Base-by-base conservation (phyloP, 441 rosid species). In the Breynia disticha region DNA sequence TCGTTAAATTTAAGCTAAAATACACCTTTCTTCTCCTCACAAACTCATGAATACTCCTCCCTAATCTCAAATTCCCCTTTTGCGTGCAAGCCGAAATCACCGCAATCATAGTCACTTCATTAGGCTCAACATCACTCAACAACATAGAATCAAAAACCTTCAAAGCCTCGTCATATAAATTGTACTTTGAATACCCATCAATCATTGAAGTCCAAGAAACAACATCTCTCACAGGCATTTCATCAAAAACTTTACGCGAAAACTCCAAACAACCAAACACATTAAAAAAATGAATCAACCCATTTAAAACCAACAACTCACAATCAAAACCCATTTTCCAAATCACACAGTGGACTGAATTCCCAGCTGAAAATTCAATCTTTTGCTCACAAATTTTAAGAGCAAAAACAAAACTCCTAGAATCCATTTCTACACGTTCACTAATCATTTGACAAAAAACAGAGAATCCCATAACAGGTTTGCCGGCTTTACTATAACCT, bases 151-250 rank as follows among this genome's bases (percentile, higher is more conserved):
- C 39, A 28, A 51, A 51, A 51, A 22, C n/a, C 54, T 51, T 28
- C 41, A 51, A 12, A 12, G 54, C 41, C 3, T 51, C 54, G 15
- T 5, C 35, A 18, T 7, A 51, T 5, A 39, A 24, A 20, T 28
- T 9, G 32, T 11, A 19, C 15, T n/a, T 17, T 13, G 54, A 24
- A 28, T 28, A 51, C 37, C n/a, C 54, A 51, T 28, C 54, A 3
- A 51, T 51, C 11, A 51, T 24, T 16, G 54, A 51, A 22, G 54
- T 51, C 54, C 54, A 51, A 24, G 54, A 51, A 28, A 51, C 16
- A 24, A 28, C 54, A 51, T 51, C 54, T 41, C 16, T 51, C 35
- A 24, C 54, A 51, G 54, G 54, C 18, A 51, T 51, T 51, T 51
- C 54, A 21, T 51, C 41, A 14, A 51, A 51, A 39, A 51, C 39